A percentile compares a stretch with the other conserved stretches of the same genome.
phyloP scores from a whole-genome alignment of 441 rosid species.

The Populus hybrid region DNA sequence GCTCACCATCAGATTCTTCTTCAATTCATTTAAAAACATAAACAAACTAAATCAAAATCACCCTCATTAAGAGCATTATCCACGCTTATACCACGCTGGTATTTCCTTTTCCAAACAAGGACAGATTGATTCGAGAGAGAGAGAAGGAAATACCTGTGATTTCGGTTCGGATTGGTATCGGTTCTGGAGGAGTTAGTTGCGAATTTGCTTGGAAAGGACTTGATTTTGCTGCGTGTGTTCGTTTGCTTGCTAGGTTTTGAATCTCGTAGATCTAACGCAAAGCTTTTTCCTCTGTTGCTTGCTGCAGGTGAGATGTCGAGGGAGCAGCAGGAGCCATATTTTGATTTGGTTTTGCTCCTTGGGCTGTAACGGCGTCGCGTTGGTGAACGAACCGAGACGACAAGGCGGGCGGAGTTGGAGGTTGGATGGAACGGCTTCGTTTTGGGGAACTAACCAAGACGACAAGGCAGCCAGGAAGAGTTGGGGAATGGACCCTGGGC shows the following conservation, averaged over 20 bases:
- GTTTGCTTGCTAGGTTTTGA: background rate
- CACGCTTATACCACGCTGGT: background rate
- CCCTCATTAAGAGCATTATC: background rate
- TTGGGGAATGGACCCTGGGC: background rate
- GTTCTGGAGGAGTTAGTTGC: background rate
- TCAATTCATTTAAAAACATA: conserved; percentile 21
- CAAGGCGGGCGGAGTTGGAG: background rate
- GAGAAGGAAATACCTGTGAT: background rate
- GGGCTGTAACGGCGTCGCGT: background rate
- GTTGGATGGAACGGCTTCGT: background rate
- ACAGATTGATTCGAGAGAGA: background rate
- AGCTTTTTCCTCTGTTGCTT: background rate
- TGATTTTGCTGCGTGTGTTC: background rate
- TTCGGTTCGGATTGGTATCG: background rate
- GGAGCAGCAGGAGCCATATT: background rate
- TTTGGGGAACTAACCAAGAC: background rate
- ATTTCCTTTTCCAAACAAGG: background rate
- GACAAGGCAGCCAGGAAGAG: background rate
- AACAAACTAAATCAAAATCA: conserved; percentile 1
- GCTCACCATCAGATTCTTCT: conserved; percentile 37
- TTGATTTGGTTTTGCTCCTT: background rate
- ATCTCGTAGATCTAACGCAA: background rate
- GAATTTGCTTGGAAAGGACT: background rate
- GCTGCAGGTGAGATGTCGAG: background rate
- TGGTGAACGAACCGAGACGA: background rate